These are phyloP conservation scores for Camillea tinctor DNA, from an alignment of 2,329 filamentous ascomycete species.

Conservation along the genomic window DNA sequence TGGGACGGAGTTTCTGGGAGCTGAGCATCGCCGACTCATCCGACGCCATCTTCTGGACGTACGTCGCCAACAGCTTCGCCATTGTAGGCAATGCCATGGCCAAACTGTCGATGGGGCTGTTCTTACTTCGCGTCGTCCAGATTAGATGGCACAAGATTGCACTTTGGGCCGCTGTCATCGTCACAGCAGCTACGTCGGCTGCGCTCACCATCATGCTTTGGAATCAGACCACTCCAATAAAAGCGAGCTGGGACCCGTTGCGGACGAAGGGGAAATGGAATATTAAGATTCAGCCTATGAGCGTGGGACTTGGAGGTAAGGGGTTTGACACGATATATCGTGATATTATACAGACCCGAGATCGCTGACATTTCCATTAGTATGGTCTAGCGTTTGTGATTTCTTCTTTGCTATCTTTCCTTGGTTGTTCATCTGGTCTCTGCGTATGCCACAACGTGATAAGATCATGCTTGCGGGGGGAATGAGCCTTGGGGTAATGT, in stretches of 20 bases:
- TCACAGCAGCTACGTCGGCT: slow-evolving; percentile 32
- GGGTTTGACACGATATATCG: neutral
- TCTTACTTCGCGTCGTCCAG: slow-evolving; percentile 39
- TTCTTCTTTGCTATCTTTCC: slow-evolving; percentile 29
- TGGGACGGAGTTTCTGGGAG: slow-evolving; percentile 34
- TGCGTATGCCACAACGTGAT: slow-evolving; percentile 28
- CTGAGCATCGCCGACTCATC: slow-evolving; percentile 32
- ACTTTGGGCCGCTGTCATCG: slow-evolving; percentile 33
- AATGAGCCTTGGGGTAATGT: slow-evolving; percentile 32
- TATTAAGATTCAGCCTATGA: slow-evolving; percentile 37
- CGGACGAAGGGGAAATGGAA: slow-evolving; percentile 36
- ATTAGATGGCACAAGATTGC: slow-evolving; percentile 33
- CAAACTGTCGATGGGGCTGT: slow-evolving; percentile 39
- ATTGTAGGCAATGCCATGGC: slow-evolving; percentile 39
- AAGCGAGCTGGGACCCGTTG: slow-evolving; percentile 37
- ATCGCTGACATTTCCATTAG: slow-evolving; percentile 26
- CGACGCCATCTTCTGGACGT: slow-evolving; percentile 40
- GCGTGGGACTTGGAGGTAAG: slow-evolving; percentile 36
- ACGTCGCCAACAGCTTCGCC: slow-evolving; percentile 38
- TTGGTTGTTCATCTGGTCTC: slow-evolving; percentile 28
- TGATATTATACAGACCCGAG: slow-evolving; percentile 1
- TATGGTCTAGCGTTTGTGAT: slow-evolving; percentile 36
- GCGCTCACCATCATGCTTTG: slow-evolving; percentile 37
- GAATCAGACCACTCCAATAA: slow-evolving; percentile 38
- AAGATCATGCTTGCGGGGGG: slow-evolving; percentile 28